These are phyloP conservation scores for Plenodomus lindquistii DNA, from an alignment of 2,329 filamentous ascomycete species.

Conservation along the genomic window DNA sequence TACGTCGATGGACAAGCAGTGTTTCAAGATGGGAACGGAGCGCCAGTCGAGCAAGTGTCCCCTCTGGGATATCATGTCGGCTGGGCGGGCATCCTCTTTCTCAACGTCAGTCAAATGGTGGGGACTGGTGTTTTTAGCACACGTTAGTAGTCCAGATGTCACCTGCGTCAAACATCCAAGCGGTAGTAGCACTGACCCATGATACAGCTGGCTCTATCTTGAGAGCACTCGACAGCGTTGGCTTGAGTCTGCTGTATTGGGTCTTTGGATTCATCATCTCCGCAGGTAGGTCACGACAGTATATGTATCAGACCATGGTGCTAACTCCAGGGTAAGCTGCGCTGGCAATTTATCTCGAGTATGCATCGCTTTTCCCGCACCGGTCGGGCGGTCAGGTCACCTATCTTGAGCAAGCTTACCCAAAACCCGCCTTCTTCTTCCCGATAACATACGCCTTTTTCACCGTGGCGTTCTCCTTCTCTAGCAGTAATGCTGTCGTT, in stretches of 20 bases:
- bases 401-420: conserved; percentile 38
- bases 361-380: conserved; percentile 32
- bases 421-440: conserved; percentile 32
- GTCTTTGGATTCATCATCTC: conserved; percentile 33
- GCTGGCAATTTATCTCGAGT: conserved; percentile 34
- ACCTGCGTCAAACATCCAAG: background rate
- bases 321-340: conserved; percentile 20
- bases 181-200: conserved; percentile 3
- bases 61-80: conserved; percentile 38
- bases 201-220: conserved; percentile 28
- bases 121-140: conserved; percentile 38
- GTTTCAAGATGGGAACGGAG: conserved; percentile 34
- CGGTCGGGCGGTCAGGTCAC: conserved; percentile 34
- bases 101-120: conserved; percentile 39
- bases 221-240: conserved; percentile 28
- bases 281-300: conserved; percentile 13
- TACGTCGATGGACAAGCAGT: conserved; percentile 25
- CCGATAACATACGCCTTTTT: conserved; percentile 36
- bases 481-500: conserved; percentile 36
- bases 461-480: conserved; percentile 34
- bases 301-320: background rate
- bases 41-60: conserved; percentile 34
- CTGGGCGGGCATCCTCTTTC: conserved; percentile 32
- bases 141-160: conserved; percentile 18
- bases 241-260: conserved; percentile 35